Conservation (phyloP, 2,329 filamentous ascomycete genomes). For the Fusarium foetens region DNA sequence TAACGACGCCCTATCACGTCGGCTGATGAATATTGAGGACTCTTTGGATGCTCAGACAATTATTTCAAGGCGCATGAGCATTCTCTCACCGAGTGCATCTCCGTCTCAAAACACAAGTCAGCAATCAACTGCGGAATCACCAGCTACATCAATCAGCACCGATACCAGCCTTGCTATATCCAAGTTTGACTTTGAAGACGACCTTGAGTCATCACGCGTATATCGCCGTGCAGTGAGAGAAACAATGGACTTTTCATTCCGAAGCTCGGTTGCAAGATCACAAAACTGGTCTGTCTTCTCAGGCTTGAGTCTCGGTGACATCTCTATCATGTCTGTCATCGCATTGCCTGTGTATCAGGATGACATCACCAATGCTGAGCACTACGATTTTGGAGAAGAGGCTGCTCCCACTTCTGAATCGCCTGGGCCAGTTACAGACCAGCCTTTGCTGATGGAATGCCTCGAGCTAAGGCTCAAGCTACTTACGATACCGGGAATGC, state of each 20-base stretch:
- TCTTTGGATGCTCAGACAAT: background rate
- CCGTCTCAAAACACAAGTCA: fast-evolving
- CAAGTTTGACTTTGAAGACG: background rate
- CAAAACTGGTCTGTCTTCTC: background rate
- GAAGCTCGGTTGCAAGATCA: background rate
- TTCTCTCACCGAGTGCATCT: fast-evolving
- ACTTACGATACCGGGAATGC: background rate
- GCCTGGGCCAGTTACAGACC: fast-evolving
- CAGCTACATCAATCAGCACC: fast-evolving
- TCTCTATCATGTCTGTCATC: background rate
- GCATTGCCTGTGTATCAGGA: background rate
- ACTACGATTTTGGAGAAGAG: background rate
- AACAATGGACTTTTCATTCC: background rate
- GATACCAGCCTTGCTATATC: background rate
- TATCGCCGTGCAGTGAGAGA: background rate
- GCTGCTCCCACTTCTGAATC: fast-evolving
- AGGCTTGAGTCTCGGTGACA: fast-evolving
- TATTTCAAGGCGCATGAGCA: background rate
- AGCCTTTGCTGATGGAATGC: background rate
- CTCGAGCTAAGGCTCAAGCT: background rate
- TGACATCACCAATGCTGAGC: background rate
- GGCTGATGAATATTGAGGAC: conserved; percentile 10
- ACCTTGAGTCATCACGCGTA: background rate
- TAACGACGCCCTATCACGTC: background rate
- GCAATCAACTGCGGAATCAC: fast-evolving